A percentile compares a stretch with the other conserved stretches of the same genome.
phyloP scores from a whole-genome alignment of 73 alveolate species.

The Tetrahymena elliotti region DNA sequence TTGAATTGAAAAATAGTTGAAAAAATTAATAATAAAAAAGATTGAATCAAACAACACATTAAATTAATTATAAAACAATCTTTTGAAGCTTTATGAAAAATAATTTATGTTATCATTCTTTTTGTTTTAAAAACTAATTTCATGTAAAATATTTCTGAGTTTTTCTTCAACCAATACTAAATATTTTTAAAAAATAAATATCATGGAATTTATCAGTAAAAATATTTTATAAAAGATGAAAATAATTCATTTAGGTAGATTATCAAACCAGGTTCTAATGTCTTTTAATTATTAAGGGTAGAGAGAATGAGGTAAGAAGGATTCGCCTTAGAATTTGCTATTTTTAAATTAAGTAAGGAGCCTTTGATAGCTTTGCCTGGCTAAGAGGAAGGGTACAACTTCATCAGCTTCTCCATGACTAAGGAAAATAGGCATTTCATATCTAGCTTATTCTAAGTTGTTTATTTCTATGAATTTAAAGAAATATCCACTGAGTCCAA shows the following conservation, averaged over 20 bases:
- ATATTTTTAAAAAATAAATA: too few species aligned
- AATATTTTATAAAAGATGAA: too few species aligned
- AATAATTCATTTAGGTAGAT: not conserved
- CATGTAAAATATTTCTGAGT: too few species aligned
- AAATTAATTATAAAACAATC: too few species aligned
- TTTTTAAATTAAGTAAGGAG: not conserved
- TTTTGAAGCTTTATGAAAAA: too few species aligned
- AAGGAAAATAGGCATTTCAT: slow-evolving; percentile 17
- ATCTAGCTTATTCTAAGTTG: not conserved
- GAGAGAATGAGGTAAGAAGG: not conserved
- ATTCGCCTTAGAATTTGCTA: not conserved
- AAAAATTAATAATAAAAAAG: too few species aligned
- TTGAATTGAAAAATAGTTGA: too few species aligned
- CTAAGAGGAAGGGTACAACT: slow-evolving; percentile 13
- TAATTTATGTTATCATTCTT: too few species aligned
- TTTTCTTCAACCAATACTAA: too few species aligned
- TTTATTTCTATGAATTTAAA: slow-evolving; percentile 20
- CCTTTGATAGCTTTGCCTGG: not conserved
- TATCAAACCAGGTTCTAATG: not conserved
- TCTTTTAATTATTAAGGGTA: not conserved
- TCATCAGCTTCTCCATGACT: slow-evolving; percentile 40
- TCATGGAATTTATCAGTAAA: too few species aligned
- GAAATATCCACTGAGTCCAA: not conserved
- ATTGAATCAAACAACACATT: too few species aligned
- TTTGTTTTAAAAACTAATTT: too few species aligned